Base-by-base conservation (phyloP, 768 basidiomycete species). In the Suillus brevipes region DNA sequence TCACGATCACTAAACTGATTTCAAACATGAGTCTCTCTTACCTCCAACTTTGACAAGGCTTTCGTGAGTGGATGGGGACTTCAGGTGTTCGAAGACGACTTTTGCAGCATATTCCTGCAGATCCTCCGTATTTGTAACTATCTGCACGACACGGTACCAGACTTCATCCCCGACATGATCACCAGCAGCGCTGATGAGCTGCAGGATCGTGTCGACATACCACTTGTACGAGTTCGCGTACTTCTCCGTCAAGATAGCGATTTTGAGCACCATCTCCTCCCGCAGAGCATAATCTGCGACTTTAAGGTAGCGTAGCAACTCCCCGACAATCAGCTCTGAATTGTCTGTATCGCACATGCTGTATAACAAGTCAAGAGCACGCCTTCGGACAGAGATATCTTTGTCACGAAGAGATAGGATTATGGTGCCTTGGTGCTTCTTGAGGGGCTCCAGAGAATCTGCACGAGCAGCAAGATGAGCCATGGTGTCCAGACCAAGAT, bases 331-430 rank as follows among this genome's bases (percentile, higher is more conserved):
- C 67, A 93, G 80, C 74, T 97, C 95, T 6, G 97, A 94, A 77
- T 98, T 99, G 72, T 93, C 91, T n/a, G 90, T 84, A 75, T 99
- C 97, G 77, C 97, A 99, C 97, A 99, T 99, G 79, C 95, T 97
- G 79, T 99, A 99, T 10, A 99, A 84, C 60, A 99, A 83, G 78
- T 99, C 97, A 65, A 99, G 83, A 13, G 95, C 97, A 59, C 97
- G 85, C 62, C 97, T 83, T 40, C 97, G 87, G 55, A 99, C 96
- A 28, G 94, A 96, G 66, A 99, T 97, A 75, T 99, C 97, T 73
- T 96, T 94, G 80, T 99, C 97, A 47, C 96, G 89, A 23, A 99
- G 85, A 10, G 94, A 95, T 42, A 94, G 80, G 65, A 98, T 97
- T 76, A 99, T 98, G 13, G 95, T 98, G 62, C 87, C 88, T 77